Base-by-base conservation (phyloP, 257 asterid genomes). In the Linaria vulgaris region DNA sequence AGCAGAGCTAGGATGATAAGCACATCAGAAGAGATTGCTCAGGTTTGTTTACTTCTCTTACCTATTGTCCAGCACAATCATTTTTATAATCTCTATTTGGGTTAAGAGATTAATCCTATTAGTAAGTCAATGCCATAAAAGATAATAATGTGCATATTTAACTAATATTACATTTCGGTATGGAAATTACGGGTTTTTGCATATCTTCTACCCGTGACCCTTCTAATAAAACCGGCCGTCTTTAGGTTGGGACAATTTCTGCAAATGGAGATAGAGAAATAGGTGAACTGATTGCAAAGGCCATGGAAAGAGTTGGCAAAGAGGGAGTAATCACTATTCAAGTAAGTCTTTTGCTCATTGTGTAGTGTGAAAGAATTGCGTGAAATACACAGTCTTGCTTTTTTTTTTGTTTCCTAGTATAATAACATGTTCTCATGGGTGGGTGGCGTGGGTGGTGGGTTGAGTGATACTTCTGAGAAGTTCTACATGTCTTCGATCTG, bases 271-370 rank as follows among this genome's bases (percentile, higher is more conserved):
- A 92, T 48, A 82, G 96, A 53, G 99, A 82, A 66, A 87, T 92
- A 53, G 99, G 99, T 19, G 97, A 89, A 75, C 80, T 92, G 76
- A 89, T 92, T 53, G 97, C 99, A 0, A 92, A 83, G 83, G 99
- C 99, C 14, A 92, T 92, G 97, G 99, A 92, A 59, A 92, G 79
- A 79, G 99, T 92, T 54, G 99, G 99, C 72, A 92, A 92, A 69
- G 97, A 92, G 74, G 99, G 97, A 21, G 99, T 92, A 46, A 92
- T 92, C 56, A 89, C 99, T 24, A 89, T 92, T 70, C 96, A 89
- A 78, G 99, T 92, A 76, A 70, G 95, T n/a, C 70, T 8, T 34
- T 7, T 34, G 9, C 1, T 11, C 41, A 34, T 34, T 34, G 10
- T 34, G 5, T 34, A 34, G 41, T 8, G 10, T 34, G 41, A 1